These are phyloP conservation scores for Carex kokanica DNA, from an alignment of 176 grass and related monocot genomes.

Conservation along the genomic window DNA sequence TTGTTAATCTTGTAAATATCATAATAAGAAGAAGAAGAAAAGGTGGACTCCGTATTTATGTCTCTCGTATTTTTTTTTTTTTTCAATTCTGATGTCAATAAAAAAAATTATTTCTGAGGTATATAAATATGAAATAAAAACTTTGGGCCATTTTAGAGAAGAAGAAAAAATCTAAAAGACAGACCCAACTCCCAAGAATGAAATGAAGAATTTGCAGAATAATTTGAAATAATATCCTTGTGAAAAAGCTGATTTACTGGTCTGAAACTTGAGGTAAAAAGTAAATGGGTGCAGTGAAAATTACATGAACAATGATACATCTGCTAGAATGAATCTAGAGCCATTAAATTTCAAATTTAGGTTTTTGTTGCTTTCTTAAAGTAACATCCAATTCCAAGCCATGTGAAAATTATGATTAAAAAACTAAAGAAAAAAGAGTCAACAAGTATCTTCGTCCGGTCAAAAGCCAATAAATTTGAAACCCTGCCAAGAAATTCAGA, in stretches of 20 bases:
- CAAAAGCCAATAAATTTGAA: slow-evolving; percentile 27
- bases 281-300: neutral
- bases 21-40: neutral
- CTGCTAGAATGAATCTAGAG: neutral
- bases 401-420: slow-evolving; percentile 8
- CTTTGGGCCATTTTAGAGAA: no score
- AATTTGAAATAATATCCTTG: neutral
- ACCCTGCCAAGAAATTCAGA: slow-evolving; percentile 2
- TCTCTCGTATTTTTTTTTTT: neutral
- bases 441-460: slow-evolving; percentile 19
- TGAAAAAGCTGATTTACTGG: neutral
- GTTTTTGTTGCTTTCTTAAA: slow-evolving; percentile 27
- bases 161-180: no score
- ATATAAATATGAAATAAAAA: no score
- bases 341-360: slow-evolving; percentile 23
- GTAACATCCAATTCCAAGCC: neutral
- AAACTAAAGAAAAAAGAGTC: slow-evolving; percentile 20
- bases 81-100: neutral
- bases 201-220: slow-evolving; percentile 7
- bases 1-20: neutral
- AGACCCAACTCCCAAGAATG: neutral
- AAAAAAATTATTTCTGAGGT: neutral
- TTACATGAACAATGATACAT: neutral
- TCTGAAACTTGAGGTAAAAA: neutral
- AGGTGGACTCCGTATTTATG: neutral